Evolutionary conservation across 75 land plant genomes (phyloP).

Genomic region (Cupressus sempervirens): DNA sequence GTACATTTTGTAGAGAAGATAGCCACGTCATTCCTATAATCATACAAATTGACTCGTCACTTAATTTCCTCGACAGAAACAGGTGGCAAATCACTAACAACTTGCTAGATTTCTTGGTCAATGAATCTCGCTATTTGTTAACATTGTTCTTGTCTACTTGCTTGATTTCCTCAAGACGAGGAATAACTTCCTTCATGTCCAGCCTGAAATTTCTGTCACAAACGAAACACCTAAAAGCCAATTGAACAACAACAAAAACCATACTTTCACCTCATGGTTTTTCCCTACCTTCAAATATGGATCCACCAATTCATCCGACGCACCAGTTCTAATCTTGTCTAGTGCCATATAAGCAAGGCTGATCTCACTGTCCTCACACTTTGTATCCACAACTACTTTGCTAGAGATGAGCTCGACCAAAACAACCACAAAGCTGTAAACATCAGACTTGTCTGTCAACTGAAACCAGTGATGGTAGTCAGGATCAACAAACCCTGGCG

Average conservation of each 20-base stretch:
- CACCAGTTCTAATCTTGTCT: constrained; percentile 18
- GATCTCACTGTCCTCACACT: constrained; percentile 19
- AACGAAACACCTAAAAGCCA: constrained; percentile 34
- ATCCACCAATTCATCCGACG: constrained; percentile 29
- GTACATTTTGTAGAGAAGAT: no score
- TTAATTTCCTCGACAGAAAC: no score
- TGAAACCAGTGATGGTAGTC: constrained; percentile 37
- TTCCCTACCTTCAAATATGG: constrained; percentile 15
- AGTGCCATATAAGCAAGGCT: constrained; percentile 33
- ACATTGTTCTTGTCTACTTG: neutral
- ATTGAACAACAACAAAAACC: constrained; percentile 31
- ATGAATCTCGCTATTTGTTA: neutral
- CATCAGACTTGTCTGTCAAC: constrained; percentile 41
- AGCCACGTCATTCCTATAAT: no score
- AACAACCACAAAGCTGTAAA: constrained; percentile 48
- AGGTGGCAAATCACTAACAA: constrained; percentile 7
- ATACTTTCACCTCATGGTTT: constrained; percentile 9
- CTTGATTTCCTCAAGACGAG: neutral
- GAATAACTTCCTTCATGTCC: constrained; percentile 30
- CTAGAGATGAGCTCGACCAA: constrained; percentile 42
- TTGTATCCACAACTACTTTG: constrained; percentile 25
- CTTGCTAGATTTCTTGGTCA: neutral
- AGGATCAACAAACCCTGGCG: constrained; percentile 45
- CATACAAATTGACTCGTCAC: no score
- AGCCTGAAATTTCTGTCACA: constrained; percentile 29